Base-by-base conservation (phyloP, 768 basidiomycete species). In the Suillus subaureus region DNA sequence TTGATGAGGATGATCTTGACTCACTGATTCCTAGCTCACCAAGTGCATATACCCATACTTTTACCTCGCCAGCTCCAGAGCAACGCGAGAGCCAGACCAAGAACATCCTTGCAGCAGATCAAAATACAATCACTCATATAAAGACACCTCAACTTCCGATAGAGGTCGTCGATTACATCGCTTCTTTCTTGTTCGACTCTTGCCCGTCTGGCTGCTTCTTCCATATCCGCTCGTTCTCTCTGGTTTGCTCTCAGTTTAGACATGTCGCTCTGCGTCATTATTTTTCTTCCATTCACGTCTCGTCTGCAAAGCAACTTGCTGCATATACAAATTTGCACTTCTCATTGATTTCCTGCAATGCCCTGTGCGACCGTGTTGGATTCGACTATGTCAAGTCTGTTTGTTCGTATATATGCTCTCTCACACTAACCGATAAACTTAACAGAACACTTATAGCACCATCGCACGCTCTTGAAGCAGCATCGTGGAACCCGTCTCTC, bases 301-400 rank as follows among this genome's bases (percentile, higher is more conserved):
- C 52, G 13, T 70, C 71, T 43, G 63, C 67, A 15, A 70, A 63
- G 45, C 70, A 74, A 18, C 65, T 72, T 21, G 35, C 64, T 58
- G 71, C 64, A 79, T 77, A 71, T 75, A 80, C 69, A 70, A 70
- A 61, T 63, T 66, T 67, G 67, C 84, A 64, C 61, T 68, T 12
- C 70, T 83, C 57, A 65, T 66, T 69, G 73, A 55, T 62, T 23
- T 76, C 67, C 64, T 74, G 67, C 62, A 68, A 51, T 64, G 52
- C 40, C 64, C 58, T 65, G 63, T 67, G 54, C 64, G 69, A 28
- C 52, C 65, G 64, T 39, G 69, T 72, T 18, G 81, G 80, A 6
- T 81, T 82, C 67, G 65, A 69, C 40, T 86, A 84, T 81, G 79
- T 85, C 55, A 83, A 76, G 85, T 87, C 66, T 66, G 82, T 28